Conservation (phyloP, 2,329 filamentous ascomycete species). For the Monosporascus sp. region DNA sequence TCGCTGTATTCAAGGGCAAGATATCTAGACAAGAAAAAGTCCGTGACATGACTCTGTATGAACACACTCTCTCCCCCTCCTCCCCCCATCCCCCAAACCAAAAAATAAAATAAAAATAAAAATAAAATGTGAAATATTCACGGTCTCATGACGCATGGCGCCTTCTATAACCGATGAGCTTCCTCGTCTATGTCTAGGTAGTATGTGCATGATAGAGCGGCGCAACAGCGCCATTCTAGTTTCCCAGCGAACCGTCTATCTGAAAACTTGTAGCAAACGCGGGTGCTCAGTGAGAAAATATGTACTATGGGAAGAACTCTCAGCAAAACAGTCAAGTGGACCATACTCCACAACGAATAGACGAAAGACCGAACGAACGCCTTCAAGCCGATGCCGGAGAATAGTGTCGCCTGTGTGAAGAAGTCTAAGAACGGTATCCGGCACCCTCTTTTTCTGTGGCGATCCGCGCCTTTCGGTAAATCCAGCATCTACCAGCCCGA, state of each 20-base stretch:
- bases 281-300: background rate
- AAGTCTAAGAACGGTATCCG: background rate
- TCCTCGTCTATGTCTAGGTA: background rate
- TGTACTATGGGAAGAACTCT: background rate
- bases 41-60: no score
- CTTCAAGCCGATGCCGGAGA: background rate
- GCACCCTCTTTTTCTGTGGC: background rate
- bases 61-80: no score
- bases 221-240: background rate
- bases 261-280: background rate
- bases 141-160: no score
- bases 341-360: background rate
- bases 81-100: no score
- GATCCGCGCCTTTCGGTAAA: background rate
- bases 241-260: background rate
- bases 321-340: background rate
- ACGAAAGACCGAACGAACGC: background rate
- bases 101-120: no score
- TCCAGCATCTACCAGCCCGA: background rate
- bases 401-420: background rate
- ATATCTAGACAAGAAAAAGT: no score
- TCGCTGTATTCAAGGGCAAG: no score
- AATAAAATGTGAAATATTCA: no score
- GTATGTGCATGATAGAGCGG: background rate
- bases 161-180: no score